Percentiles rank a stretch among this genome's conserved stretches.
Evolutionary conservation across 257 asterid species (phyloP).

Genomic region (Lantana camara): DNA sequence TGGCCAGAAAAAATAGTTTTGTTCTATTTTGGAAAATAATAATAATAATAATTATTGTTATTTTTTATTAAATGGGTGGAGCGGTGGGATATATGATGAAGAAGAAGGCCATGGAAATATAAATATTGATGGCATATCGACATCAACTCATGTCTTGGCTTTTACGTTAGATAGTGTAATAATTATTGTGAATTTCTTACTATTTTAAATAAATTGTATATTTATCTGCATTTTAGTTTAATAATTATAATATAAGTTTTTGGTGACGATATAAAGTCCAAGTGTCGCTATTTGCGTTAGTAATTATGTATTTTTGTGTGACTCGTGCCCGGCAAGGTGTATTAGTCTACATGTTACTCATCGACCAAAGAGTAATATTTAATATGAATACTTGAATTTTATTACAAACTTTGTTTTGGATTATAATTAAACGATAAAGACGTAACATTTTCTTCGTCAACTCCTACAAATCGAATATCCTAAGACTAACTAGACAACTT

Average conservation of each 20-base stretch:
- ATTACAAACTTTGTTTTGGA: no score
- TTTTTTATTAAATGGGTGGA: neutral
- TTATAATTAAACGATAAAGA: no score
- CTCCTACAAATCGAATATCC: no score
- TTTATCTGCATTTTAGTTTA: neutral
- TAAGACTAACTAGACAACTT: no score
- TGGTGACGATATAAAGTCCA: neutral
- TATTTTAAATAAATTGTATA: neutral
- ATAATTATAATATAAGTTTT: neutral
- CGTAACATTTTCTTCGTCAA: no score
- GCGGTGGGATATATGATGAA: constrained; percentile 4
- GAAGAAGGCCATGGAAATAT: neutral
- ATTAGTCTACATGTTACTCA: no score
- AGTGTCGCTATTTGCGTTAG: no score
- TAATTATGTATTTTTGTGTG: neutral
- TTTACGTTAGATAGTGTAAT: constrained; percentile 15
- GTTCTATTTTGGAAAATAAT: constrained; percentile 1
- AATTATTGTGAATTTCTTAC: neutral
- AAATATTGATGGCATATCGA: constrained; percentile 12
- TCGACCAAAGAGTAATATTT: no score
- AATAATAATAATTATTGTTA: neutral
- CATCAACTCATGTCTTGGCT: constrained; percentile 21
- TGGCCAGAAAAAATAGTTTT: neutral
- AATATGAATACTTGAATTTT: no score
- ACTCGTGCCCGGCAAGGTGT: no score